Evolutionary conservation across 805 yeast genomes (phyloP).

Genomic region (Candida ipomoeae): DNA sequence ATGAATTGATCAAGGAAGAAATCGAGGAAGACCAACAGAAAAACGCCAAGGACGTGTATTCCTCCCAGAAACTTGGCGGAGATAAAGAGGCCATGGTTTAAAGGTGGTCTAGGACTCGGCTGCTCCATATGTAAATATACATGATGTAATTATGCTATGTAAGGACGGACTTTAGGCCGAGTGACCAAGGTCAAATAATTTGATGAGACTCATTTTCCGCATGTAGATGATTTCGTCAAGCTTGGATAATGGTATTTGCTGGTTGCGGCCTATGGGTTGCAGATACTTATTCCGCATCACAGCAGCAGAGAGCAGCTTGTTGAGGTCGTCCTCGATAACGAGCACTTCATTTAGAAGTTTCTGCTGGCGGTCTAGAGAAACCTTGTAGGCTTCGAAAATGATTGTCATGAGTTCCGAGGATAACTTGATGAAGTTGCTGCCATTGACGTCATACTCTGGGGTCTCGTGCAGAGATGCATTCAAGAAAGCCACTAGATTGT

Average conservation of each 20-base stretch:
- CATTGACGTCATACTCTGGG: slow-evolving; percentile 2
- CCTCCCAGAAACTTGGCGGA: slow-evolving; percentile 11
- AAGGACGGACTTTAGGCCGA: not conserved
- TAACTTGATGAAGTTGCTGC: slow-evolving; percentile 13
- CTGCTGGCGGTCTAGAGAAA: slow-evolving; percentile 4
- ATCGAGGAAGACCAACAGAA: slow-evolving; percentile 19
- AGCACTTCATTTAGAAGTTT: slow-evolving; percentile 4
- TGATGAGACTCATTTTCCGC: slow-evolving; percentile 13
- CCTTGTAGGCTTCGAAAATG: slow-evolving; percentile 10
- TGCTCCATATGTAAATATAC: not conserved
- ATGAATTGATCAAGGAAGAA: slow-evolving; percentile 39
- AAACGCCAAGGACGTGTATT: slow-evolving; percentile 9
- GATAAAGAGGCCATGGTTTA: slow-evolving; percentile 18
- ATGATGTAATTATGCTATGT: not conserved
- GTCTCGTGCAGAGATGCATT: slow-evolving; percentile 1
- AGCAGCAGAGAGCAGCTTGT: slow-evolving; percentile 2
- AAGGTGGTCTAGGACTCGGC: not conserved
- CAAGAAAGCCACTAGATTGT: slow-evolving; percentile 5
- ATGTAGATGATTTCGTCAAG: slow-evolving; percentile 12
- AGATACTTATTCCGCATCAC: not conserved
- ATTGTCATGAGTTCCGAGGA: slow-evolving; percentile 12
- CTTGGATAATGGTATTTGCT: slow-evolving; percentile 8
- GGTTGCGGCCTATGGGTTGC: not conserved
- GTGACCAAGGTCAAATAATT: slow-evolving; percentile 9
- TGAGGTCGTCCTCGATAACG: slow-evolving; percentile 6